These are phyloP conservation scores for Eucalyptus erythrocorys DNA, from an alignment of 345 rosid species.

Conservation along the genomic window DNA sequence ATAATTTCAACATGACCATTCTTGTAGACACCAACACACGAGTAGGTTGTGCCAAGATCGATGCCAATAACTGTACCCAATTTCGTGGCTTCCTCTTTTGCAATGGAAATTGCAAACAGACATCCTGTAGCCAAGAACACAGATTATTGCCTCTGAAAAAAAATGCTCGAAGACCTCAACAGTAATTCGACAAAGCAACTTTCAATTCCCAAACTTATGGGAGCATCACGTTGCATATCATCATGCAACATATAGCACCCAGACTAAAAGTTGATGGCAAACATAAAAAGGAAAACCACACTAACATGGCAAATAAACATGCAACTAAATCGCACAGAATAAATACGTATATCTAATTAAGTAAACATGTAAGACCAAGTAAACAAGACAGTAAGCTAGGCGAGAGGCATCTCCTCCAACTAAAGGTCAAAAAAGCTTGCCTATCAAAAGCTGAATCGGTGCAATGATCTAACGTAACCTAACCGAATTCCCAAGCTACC, in stretches of 20 bases:
- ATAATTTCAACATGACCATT: constrained; percentile 95
- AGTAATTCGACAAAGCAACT: not conserved
- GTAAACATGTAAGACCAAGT: not conserved
- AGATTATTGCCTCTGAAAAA: not conserved
- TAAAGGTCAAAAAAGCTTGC: not conserved
- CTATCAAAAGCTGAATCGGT: not conserved
- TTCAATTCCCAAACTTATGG: not conserved
- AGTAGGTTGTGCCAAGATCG: constrained; percentile 93
- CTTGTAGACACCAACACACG: constrained; percentile 97
- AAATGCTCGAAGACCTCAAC: not conserved
- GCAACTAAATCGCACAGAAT: not conserved
- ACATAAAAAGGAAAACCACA: not conserved
- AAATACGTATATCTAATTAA: not conserved
- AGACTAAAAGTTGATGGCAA: not conserved
- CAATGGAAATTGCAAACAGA: constrained; percentile 47
- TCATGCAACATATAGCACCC: not conserved
- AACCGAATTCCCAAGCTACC: not conserved
- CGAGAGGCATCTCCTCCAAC: not conserved
- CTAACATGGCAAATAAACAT: not conserved
- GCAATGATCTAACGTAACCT: not conserved
- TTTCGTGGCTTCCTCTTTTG: constrained; percentile 62
- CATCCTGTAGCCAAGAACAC: constrained; percentile 19
- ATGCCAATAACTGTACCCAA: constrained; percentile 93
- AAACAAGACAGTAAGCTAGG: not conserved
- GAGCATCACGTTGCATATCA: not conserved